A percentile compares a stretch with the other conserved stretches of the same genome.
Evolutionary conservation across 75 land plant species (phyloP).

Genomic region (Selaginella tamariscina): DNA sequence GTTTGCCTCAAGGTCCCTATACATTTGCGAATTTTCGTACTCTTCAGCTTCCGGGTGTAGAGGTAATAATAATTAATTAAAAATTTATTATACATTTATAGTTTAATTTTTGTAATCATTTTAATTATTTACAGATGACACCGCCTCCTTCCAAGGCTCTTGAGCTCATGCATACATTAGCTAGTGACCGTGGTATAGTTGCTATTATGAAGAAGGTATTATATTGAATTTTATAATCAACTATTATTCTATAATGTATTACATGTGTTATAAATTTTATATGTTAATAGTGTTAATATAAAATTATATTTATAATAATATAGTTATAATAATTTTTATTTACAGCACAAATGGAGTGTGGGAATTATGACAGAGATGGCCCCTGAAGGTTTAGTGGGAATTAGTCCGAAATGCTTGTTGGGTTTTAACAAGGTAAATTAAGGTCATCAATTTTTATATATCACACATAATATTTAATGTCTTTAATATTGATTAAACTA

Average conservation of each 20-base stretch:
- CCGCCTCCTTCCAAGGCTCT: conserved; percentile 75
- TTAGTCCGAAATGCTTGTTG: conserved; percentile 79
- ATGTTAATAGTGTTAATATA: too few species aligned
- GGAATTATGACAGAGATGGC: conserved; percentile 96
- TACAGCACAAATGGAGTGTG: conserved; percentile 83
- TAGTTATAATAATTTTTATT: background rate
- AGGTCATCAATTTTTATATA: too few species aligned
- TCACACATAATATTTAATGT: too few species aligned
- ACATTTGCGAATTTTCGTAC: background rate
- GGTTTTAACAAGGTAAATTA: conserved; percentile 81
- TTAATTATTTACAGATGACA: conserved; percentile 54
- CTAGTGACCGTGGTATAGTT: conserved; percentile 88
- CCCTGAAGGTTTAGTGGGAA: conserved; percentile 90
- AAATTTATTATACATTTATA: background rate
- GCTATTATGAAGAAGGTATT: conserved; percentile 95
- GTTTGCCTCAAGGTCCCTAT: background rate
- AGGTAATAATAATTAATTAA: too few species aligned
- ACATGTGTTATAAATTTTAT: too few species aligned
- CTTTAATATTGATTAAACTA: too few species aligned
- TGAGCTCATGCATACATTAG: conserved; percentile 79
- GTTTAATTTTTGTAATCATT: conserved; percentile 1
- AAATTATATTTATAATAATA: too few species aligned
- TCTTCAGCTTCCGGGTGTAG: background rate
- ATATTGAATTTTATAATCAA: too few species aligned
- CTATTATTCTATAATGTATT: too few species aligned